phyloP scores from a whole-genome alignment of 805 yeast genomes.

The Metschnikowia anglica region DNA sequence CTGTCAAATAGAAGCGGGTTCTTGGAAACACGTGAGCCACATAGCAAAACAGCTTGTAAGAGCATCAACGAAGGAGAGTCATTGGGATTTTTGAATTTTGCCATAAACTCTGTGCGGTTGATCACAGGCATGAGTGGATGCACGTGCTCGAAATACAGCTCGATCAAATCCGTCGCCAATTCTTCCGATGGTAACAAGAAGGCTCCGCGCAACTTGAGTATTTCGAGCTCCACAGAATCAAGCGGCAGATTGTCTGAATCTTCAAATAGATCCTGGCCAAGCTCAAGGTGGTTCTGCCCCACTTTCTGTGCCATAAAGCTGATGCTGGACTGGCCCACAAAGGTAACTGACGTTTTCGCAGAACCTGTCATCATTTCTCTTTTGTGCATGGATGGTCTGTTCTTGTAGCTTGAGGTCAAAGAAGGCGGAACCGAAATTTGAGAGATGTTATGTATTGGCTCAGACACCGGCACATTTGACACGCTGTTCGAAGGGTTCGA shows the following conservation, averaged over 20 bases:
- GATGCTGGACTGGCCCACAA: slow-evolving; percentile 54
- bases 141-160: slow-evolving; percentile 58
- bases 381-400: slow-evolving; percentile 39
- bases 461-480: slow-evolving; percentile 14
- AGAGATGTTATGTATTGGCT: slow-evolving; percentile 43
- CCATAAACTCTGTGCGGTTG: slow-evolving; percentile 60
- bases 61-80: slow-evolving; percentile 64
- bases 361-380: slow-evolving; percentile 27
- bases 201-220: slow-evolving; percentile 65
- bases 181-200: slow-evolving; percentile 63
- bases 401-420: slow-evolving; percentile 41
- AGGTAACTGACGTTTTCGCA: slow-evolving; percentile 39
- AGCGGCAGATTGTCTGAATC: slow-evolving; percentile 29
- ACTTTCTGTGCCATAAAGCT: slow-evolving; percentile 47
- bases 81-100: slow-evolving; percentile 50
- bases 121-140: slow-evolving; percentile 72
- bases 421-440: slow-evolving; percentile 45
- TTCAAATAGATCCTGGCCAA: slow-evolving; percentile 43
- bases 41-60: slow-evolving; percentile 65
- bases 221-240: slow-evolving; percentile 64
- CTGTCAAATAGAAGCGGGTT: slow-evolving; percentile 53
- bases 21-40: slow-evolving; percentile 61
- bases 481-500: not conserved
- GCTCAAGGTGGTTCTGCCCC: slow-evolving; percentile 48
- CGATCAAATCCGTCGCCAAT: slow-evolving; percentile 58